These are phyloP conservation scores for Sistotremastrum suecicum DNA, from an alignment of 768 basidiomycete species.

Conservation along the genomic window DNA sequence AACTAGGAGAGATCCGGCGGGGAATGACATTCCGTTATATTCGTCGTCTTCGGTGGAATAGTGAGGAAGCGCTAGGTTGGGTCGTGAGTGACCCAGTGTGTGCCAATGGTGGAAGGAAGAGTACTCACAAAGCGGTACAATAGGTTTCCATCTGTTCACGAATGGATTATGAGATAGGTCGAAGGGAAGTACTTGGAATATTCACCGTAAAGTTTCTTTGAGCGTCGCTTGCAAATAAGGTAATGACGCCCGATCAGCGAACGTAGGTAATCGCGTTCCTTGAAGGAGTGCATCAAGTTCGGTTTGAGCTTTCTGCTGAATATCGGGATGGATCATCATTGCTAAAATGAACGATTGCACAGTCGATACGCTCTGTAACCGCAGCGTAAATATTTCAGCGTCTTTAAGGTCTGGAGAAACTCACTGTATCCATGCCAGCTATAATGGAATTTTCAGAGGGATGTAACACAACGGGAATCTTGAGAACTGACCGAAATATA, in stretches of 20 bases:
- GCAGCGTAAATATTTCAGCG: too few relatives aligned
- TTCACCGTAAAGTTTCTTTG: conserved; percentile 7
- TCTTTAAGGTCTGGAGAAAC: too few relatives aligned
- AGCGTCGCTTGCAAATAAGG: conserved; percentile 15
- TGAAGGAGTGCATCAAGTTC: conserved; percentile 21
- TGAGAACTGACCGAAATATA: too few relatives aligned
- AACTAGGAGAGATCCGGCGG: neutral
- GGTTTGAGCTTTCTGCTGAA: conserved; percentile 16
- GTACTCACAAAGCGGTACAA: too few relatives aligned
- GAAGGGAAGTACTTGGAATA: too few relatives aligned
- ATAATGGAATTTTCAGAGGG: too few relatives aligned
- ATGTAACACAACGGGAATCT: too few relatives aligned
- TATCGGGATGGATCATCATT: conserved; percentile 17
- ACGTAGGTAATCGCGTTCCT: conserved; percentile 15
- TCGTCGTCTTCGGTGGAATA: neutral
- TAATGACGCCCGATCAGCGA: conserved; percentile 15
- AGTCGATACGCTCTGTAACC: conserved; percentile 12
- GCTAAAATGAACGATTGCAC: conserved; percentile 15
- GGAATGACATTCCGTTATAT: neutral
- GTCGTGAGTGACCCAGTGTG: too few relatives aligned
- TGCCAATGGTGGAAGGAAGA: too few relatives aligned
- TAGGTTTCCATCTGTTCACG: too few relatives aligned
- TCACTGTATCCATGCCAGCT: too few relatives aligned
- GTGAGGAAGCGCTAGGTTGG: neutral
- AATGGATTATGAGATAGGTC: too few relatives aligned